Evolutionary conservation across 495 filamentous ascomycete genomes (phyloP).

Genomic region (Aspergillus saccharolyticus): DNA sequence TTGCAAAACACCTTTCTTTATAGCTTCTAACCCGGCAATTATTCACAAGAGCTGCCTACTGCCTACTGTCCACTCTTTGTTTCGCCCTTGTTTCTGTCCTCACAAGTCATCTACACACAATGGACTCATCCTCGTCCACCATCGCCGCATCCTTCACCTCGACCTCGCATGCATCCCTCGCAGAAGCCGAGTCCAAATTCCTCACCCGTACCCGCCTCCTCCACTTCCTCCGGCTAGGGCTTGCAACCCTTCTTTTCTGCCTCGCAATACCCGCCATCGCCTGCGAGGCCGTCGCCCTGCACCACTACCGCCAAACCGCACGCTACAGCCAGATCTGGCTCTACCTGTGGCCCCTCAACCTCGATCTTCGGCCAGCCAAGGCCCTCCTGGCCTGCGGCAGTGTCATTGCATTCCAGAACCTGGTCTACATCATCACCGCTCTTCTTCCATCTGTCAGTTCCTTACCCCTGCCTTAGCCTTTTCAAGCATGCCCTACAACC

Average conservation of each 20-base stretch:
- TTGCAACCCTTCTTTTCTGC: constrained; percentile 31
- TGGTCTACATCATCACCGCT: constrained; percentile 38
- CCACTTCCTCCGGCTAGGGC: constrained; percentile 33
- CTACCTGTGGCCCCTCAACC: constrained; percentile 46
- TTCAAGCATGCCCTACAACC: too few relatives aligned
- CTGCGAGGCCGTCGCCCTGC: constrained; percentile 39
- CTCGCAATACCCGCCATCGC: constrained; percentile 36
- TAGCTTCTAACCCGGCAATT: background rate
- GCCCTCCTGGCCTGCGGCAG: constrained; percentile 42
- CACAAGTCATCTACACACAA: background rate
- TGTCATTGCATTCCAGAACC: constrained; percentile 33
- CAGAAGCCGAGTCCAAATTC: constrained; percentile 35
- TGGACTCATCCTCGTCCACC: background rate
- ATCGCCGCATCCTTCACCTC: constrained; percentile 13
- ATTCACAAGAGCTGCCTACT: background rate
- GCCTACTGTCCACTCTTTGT: background rate
- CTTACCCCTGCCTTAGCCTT: background rate
- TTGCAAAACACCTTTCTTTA: background rate
- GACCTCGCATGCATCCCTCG: constrained; percentile 27
- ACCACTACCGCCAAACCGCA: constrained; percentile 36
- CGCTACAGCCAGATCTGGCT: constrained; percentile 34
- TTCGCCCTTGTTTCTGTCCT: background rate
- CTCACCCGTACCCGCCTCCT: constrained; percentile 33
- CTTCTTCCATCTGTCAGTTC: constrained; percentile 42
- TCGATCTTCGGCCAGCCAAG: constrained; percentile 44